Conservation (phyloP, 345 rosid species). For the Aethionema arabicum region DNA sequence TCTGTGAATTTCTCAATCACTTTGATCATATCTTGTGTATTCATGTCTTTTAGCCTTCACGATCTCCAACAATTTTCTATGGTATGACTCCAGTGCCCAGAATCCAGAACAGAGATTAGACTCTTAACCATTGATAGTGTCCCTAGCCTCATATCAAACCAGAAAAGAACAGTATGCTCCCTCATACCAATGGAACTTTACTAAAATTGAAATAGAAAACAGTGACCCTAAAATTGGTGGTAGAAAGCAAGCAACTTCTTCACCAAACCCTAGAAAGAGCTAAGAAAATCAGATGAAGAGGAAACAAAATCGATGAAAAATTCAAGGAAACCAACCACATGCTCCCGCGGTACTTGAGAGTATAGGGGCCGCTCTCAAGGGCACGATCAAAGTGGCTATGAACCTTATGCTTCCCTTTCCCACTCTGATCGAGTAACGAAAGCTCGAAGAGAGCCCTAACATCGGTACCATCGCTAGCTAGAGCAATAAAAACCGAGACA, state of each 20-base stretch:
- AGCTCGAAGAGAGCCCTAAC: slow-evolving; percentile 88
- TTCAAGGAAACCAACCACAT: slow-evolving; percentile 61
- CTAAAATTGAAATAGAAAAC: background rate
- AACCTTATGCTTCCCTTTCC: slow-evolving; percentile 81
- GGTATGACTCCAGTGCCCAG: background rate
- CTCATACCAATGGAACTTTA: no score
- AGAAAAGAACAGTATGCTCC: background rate
- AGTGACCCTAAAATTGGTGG: background rate
- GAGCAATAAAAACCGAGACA: slow-evolving; percentile 85
- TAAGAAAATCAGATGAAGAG: background rate
- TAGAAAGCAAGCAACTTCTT: background rate
- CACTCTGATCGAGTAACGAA: slow-evolving; percentile 78
- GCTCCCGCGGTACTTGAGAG: slow-evolving; percentile 90
- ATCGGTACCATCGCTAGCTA: slow-evolving; percentile 94
- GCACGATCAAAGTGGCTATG: slow-evolving; percentile 91
- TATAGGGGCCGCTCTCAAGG: slow-evolving; percentile 88
- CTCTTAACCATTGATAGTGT: background rate
- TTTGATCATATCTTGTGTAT: background rate
- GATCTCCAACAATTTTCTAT: background rate
- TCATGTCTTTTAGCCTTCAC: background rate
- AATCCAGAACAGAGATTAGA: background rate
- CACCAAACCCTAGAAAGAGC: slow-evolving; percentile 20
- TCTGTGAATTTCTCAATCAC: slow-evolving; percentile 8
- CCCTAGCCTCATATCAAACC: background rate
- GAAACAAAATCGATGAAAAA: background rate